Conservation (phyloP, 192 early-diverging fungal genomes). For the Coemansia sp. region DNA sequence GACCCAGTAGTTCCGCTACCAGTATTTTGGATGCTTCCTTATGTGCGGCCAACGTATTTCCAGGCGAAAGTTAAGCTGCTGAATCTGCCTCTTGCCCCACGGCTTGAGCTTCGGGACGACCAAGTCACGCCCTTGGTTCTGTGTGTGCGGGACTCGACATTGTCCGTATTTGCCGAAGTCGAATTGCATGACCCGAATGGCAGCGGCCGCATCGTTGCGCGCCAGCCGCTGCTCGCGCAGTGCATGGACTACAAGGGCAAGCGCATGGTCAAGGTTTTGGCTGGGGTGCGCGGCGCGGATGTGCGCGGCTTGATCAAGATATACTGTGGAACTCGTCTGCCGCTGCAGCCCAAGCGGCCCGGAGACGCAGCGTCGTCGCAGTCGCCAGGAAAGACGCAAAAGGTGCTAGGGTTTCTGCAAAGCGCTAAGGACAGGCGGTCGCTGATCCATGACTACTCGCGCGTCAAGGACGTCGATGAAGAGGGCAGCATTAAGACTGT, state of each 20-base stretch:
- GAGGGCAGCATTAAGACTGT: conserved; percentile 36
- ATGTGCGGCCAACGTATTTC: conserved; percentile 48
- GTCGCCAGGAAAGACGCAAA: conserved; percentile 17
- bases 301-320: conserved; percentile 48
- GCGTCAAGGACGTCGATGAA: conserved; percentile 46
- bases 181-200: conserved; percentile 50
- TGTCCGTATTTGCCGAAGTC: conserved; percentile 51
- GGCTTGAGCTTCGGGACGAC: conserved; percentile 45
- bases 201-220: conserved; percentile 44
- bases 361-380: neutral
- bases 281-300: conserved; percentile 29
- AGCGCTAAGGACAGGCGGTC: conserved; percentile 29
- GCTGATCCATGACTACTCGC: conserved; percentile 38
- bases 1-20: conserved; percentile 48
- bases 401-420: conserved; percentile 43
- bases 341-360: conserved; percentile 26
- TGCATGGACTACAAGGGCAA: conserved; percentile 52
- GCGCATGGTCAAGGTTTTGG: conserved; percentile 52
- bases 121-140: conserved; percentile 41
- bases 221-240: conserved; percentile 49
- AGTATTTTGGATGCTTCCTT: conserved; percentile 54
- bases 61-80: conserved; percentile 40
- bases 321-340: conserved; percentile 41
- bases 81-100: conserved; percentile 39
- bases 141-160: conserved; percentile 36